phyloP scores from a whole-genome alignment of 1,284 basidiomycete genomes.

The Laetiporus sulphureus region DNA sequence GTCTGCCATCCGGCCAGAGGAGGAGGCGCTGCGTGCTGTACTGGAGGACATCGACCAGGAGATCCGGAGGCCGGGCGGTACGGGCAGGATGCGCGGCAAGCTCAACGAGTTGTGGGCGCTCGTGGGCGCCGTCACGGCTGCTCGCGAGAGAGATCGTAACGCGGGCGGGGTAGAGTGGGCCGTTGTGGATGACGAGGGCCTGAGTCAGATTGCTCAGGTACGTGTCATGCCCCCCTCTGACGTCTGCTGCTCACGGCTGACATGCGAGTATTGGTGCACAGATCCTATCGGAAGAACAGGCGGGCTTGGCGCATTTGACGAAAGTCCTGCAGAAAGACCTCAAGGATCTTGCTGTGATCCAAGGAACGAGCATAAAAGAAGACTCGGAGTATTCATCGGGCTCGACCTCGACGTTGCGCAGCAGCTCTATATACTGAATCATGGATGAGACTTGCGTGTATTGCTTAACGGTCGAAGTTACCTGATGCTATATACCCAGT shows the following conservation, averaged over 20 bases:
- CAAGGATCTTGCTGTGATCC: constrained; percentile 68
- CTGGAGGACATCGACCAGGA: constrained; percentile 77
- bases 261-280: too few species aligned
- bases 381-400: constrained; percentile 21
- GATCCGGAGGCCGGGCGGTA: constrained; percentile 47
- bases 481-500: too few species aligned
- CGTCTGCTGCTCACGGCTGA: too few species aligned
- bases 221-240: constrained; percentile 19
- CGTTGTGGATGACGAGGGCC: constrained; percentile 78
- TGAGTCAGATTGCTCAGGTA: constrained; percentile 73
- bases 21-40: constrained; percentile 62
- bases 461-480: too few species aligned
- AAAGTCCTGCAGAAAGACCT: constrained; percentile 63
- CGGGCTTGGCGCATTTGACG: constrained; percentile 73
- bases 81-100: constrained; percentile 65
- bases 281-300: constrained; percentile 77
- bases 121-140: constrained; percentile 71
- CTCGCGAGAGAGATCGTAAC: constrained; percentile 45
- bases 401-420: constrained; percentile 29
- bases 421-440: constrained; percentile 24
- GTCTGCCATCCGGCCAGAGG: constrained; percentile 75
- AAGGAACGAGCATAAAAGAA: constrained; percentile 40
- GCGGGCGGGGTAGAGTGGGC: constrained; percentile 62
- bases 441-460: too few species aligned
- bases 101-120: constrained; percentile 84